Percentiles rank a stretch among this genome's conserved stretches.
phyloP scores from a whole-genome alignment of 306 rosid genomes.

The Rubus idaeus region DNA sequence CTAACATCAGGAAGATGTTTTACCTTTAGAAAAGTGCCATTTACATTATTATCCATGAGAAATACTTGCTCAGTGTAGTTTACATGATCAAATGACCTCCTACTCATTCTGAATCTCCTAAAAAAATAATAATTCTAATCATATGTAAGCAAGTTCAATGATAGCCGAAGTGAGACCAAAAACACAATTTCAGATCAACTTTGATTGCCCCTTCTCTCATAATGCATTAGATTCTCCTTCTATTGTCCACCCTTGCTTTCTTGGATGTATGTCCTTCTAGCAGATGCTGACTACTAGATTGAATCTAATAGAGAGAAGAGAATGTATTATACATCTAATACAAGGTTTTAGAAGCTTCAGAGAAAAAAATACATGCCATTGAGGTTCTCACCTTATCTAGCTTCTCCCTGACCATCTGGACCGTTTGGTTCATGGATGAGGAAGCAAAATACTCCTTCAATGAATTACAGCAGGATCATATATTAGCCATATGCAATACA shows the following conservation, averaged over 20 bases:
- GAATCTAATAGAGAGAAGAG: conserved; percentile 49
- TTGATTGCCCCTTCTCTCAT: conserved; percentile 8
- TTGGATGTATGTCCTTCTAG: conserved; percentile 57
- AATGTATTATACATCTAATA: conserved; percentile 9
- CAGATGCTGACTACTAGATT: conserved; percentile 52
- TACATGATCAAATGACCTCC: not conserved
- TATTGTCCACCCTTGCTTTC: conserved; percentile 66
- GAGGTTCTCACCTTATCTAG: conserved; percentile 70
- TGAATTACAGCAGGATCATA: conserved; percentile 20
- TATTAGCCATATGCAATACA: conserved; percentile 16
- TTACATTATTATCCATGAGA: not conserved
- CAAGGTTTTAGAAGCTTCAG: not conserved
- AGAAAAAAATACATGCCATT: not conserved
- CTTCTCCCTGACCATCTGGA: conserved; percentile 66
- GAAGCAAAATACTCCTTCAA: conserved; percentile 81
- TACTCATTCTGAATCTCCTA: not conserved
- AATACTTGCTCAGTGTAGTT: not conserved
- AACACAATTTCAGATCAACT: not conserved
- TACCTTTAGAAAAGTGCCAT: not conserved
- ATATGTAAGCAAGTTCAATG: not conserved
- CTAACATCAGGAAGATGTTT: not conserved
- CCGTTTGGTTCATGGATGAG: conserved; percentile 84
- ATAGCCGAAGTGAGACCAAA: conserved; percentile 8
- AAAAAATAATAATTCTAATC: not conserved
- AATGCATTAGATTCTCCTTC: conserved; percentile 69